Evolutionary conservation across 345 rosid genomes (phyloP), one percentile per base, ranked within the genome.

Genomic region (Salix exigua): DNA sequence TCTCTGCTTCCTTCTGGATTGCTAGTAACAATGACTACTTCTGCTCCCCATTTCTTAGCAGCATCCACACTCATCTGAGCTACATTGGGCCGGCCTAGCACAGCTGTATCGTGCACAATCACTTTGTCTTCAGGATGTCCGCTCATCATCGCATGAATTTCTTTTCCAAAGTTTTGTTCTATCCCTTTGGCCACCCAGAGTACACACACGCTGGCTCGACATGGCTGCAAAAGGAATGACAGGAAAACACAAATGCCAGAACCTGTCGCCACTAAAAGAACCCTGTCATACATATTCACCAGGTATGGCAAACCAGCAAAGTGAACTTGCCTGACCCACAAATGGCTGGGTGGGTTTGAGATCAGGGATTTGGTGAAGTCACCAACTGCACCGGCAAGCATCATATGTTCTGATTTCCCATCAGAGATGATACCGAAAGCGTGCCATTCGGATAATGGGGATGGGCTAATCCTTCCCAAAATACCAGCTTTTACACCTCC

Each of bases 371-470:
- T 91, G 0, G 97, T 94, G 79, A 89, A 91, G 79, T 94, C 97
- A 0, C 98, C 98, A 5, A 92, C 98, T 9, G 97, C 96, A 31
- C 97, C 97, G 1, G 96, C 94, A 3, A 94, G 85, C 98, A 94
- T 92, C 97, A 92, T 85, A 85, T 94, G 98, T 26, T 86, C 90
- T 5, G 77, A 70, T 83, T 92, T 87, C n/a, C 88, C 88, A 33
- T 91, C 87, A 1, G 97, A 92, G 61, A 94, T 92, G 1, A 89
- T 92, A 9, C 98, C 98, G 31, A 94, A 94, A 23, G 97, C 94
- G 18, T 94, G 98, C 98, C 98, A 94, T 77, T 94, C 98, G 0
- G 94, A 94, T 6, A 94, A 81, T 11, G 97, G 98, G 4, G 97
- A 94, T 0, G 97, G 97, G 78, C 97, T 94, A n/a, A 94, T 94